Evolutionary conservation across 116 monocot species (phyloP).

Genomic region (Posidonia oceanica): DNA sequence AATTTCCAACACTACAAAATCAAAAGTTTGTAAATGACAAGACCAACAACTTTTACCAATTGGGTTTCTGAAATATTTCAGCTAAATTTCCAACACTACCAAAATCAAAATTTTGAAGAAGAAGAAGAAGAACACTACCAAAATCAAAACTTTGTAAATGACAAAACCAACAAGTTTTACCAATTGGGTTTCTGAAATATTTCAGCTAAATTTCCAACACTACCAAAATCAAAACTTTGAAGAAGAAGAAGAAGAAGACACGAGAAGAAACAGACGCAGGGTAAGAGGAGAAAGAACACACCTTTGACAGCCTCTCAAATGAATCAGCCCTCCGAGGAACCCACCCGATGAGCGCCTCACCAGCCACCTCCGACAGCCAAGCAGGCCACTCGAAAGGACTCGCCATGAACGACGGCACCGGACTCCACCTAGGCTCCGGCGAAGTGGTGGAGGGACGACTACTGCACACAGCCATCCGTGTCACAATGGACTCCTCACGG

Average conservation of each 20-base stretch:
- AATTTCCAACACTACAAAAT: background rate
- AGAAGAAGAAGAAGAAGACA: background rate
- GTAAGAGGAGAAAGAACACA: slow-evolving; percentile 1
- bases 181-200: background rate
- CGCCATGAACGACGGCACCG: background rate
- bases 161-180: too few relatives aligned
- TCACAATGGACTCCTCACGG: too few relatives aligned
- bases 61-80: background rate
- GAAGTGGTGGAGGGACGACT: background rate
- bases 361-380: slow-evolving; percentile 42
- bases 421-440: slow-evolving; percentile 1
- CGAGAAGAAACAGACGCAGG: background rate
- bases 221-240: background rate
- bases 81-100: background rate
- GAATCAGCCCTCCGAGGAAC: slow-evolving; percentile 39
- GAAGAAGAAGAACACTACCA: too few relatives aligned
- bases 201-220: background rate
- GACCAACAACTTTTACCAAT: too few relatives aligned
- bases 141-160: too few relatives aligned
- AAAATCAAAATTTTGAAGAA: background rate
- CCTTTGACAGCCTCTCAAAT: slow-evolving; percentile 55
- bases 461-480: too few relatives aligned
- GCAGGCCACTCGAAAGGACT: slow-evolving; percentile 28
- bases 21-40: too few relatives aligned
- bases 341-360: slow-evolving; percentile 35